These are phyloP conservation scores for Oxytropis ochrocephala DNA, from an alignment of 306 rosid species.

Conservation along the genomic window DNA sequence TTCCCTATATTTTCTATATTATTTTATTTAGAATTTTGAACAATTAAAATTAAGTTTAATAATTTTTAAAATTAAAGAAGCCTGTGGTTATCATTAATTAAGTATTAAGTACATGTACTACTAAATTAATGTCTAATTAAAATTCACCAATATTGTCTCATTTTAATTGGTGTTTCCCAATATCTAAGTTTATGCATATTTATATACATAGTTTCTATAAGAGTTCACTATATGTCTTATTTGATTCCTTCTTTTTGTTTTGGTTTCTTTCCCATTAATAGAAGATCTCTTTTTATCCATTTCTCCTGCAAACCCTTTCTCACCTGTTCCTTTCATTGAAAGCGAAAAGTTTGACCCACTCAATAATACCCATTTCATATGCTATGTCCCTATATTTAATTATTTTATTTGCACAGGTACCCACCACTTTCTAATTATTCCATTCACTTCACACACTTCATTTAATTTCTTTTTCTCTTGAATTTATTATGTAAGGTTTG, in stretches of 20 bases:
- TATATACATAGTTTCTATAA: conserved; percentile 21
- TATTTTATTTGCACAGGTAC: conserved; percentile 23
- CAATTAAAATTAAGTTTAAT: too few species aligned
- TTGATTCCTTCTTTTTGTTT: conserved; percentile 47
- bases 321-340: conserved; percentile 85
- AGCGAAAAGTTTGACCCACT: conserved; percentile 75
- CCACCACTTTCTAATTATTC: conserved; percentile 36
- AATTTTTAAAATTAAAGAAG: background rate
- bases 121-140: conserved; percentile 6
- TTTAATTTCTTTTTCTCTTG: conserved; percentile 26
- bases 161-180: conserved; percentile 23
- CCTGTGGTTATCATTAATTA: background rate
- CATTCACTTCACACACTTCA: conserved; percentile 19
- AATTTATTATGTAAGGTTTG: conserved; percentile 11
- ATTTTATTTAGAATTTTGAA: background rate
- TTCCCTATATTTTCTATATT: too few species aligned
- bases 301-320: conserved; percentile 53
- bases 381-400: conserved; percentile 9
- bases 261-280: conserved; percentile 60
- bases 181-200: conserved; percentile 12
- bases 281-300: conserved; percentile 70
- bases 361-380: conserved; percentile 8
- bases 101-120: background rate
- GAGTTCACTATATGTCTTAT: conserved; percentile 35
- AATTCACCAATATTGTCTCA: conserved; percentile 33